Evolutionary conservation across 2,329 filamentous ascomycete genomes (phyloP), one percentile per base, ranked within the genome.

Genomic region (Colletotrichum orchidophilum): DNA sequence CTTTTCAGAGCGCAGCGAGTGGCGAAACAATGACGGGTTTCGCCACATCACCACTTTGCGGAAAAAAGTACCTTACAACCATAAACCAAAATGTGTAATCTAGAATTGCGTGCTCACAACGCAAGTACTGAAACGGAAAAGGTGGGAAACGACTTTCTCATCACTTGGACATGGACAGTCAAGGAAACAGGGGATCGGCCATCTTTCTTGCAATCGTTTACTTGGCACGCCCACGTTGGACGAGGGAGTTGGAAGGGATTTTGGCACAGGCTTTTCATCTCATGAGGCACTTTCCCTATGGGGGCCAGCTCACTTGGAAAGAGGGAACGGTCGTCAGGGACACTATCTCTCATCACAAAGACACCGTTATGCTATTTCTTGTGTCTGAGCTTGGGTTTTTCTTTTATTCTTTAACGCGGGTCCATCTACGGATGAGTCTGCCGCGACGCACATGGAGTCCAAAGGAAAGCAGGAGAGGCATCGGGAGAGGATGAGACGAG

Each of bases 31-130:
- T 31, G 39, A 55, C 39, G 26, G 70, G n/a, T 62, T 50, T 53
- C 70, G 70, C 49, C 70, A 57, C 54, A 21, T 33, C 54, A 46
- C 31, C 68, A 57, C 62, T 54, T 53, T 33, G 57, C 58, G 50
- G 50, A 64, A 52, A 63, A 72, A 68, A 65, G 72, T 64, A 71
- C 66, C 66, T 66, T 75, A 74, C 74, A 73, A 62, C 75, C 64
- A 64, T 77, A 77, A 78, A 78, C 74, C 73, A 74, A 80, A 80
- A 80, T 80, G 78, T 80, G 76, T 80, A 80, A 80, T 80, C 70
- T 77, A 76, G 74, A 66, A 66, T 54, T 46, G 69, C 59, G 60
- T 54, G 21, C 53, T 49, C 29, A 24, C 61, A 60, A 58, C 52
- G 58, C 66, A 58, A 33, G 57, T 60, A 60, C 70, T 55, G 69